Conservation (phyloP, 2,329 filamentous ascomycete species). For the Rutstroemia sp. region DNA sequence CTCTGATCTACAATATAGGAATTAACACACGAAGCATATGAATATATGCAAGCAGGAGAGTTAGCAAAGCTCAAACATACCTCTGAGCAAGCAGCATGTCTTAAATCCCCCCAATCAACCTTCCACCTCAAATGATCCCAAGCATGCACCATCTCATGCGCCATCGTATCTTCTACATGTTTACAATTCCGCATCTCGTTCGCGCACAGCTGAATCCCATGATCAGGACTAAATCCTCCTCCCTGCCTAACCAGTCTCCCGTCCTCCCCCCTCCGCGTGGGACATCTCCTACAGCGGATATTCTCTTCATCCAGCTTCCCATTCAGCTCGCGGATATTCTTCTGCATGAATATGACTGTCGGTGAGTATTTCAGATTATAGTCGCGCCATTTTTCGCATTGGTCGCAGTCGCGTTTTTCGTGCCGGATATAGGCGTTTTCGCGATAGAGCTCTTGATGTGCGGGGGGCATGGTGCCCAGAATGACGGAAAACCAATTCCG, state of each 20-base stretch:
- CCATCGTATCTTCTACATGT: conserved; percentile 86
- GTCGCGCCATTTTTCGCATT: conserved; percentile 75
- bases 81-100: conserved; percentile 91
- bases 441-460: conserved; percentile 35
- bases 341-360: conserved; percentile 76
- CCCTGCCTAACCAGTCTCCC: conserved; percentile 53
- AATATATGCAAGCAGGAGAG: background rate
- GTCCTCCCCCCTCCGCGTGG: conserved; percentile 41
- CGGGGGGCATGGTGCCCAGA: conserved; percentile 6
- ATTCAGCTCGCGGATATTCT: conserved; percentile 73
- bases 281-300: conserved; percentile 76
- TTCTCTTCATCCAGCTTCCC: conserved; percentile 67
- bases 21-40: conserved; percentile 14
- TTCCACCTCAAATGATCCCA: conserved; percentile 92
- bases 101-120: conserved; percentile 72
- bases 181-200: conserved; percentile 77
- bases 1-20: conserved; percentile 61
- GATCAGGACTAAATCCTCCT: conserved; percentile 79
- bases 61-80: conserved; percentile 38
- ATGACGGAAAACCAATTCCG: conserved; percentile 9
- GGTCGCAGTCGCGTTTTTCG: conserved; percentile 70
- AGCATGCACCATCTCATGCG: conserved; percentile 97
- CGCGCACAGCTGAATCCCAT: conserved; percentile 86
- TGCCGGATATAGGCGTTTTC: conserved; percentile 66
- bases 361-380: conserved; percentile 82